Conservation (phyloP, 2,329 filamentous ascomycete genomes). For the Thermomyces lanuginosus region DNA sequence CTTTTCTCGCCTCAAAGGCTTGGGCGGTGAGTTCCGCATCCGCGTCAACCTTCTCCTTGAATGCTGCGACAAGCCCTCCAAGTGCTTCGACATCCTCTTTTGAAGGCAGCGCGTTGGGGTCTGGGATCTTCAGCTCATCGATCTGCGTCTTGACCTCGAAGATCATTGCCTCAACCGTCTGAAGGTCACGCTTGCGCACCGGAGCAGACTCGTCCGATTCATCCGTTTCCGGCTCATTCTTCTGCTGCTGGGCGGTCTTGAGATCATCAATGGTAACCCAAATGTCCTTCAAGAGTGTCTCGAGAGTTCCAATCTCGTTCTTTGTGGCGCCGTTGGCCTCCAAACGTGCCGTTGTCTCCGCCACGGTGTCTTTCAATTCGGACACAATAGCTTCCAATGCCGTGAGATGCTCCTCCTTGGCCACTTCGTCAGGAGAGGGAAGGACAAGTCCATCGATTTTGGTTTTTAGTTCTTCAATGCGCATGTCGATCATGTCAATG, state of each 20-base stretch:
- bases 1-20: conserved; percentile 67
- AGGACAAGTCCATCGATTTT: conserved; percentile 64
- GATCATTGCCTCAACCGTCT: conserved; percentile 63
- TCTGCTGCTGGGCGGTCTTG: too few species aligned
- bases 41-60: conserved; percentile 45
- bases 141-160: conserved; percentile 71
- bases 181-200: conserved; percentile 66
- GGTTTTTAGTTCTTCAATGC: conserved; percentile 76
- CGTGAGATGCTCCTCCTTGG: conserved; percentile 46
- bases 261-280: conserved; percentile 61
- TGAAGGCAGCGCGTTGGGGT: conserved; percentile 53
- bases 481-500: conserved; percentile 75
- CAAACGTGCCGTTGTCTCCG: conserved; percentile 48
- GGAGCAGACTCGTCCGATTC: conserved; percentile 39
- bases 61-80: conserved; percentile 54
- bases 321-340: conserved; percentile 55
- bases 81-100: conserved; percentile 61
- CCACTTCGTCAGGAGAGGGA: conserved; percentile 48
- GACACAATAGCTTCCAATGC: conserved; percentile 51
- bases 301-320: conserved; percentile 61
- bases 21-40: conserved; percentile 61
- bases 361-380: conserved; percentile 59
- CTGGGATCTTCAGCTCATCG: conserved; percentile 54
- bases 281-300: conserved; percentile 63
- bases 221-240: too few species aligned